Evolutionary conservation across 2,329 filamentous ascomycete genomes (phyloP), one percentile per base, ranked within the genome.

Genomic region (Colletotrichum euphorbiae): DNA sequence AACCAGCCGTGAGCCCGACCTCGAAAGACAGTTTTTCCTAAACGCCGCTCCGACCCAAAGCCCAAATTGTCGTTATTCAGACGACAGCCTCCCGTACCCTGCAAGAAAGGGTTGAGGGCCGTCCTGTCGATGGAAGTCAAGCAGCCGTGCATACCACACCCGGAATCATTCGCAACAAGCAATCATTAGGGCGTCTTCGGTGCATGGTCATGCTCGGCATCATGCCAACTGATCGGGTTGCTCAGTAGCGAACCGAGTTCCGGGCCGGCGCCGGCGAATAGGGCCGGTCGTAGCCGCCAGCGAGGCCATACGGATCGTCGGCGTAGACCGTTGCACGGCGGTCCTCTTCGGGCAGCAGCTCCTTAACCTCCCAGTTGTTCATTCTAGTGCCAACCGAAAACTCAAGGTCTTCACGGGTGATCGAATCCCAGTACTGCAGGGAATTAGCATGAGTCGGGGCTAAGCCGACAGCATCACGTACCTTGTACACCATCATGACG

Each of bases 401-500:
- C 78, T 99, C 96, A 72, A 99, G 90, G 79, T 99, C 96, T 81
- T 99, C 96, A 77, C 93, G 94, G 21, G 96, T 99, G 79, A 99
- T 99, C 15, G 94, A 98, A 77, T 99, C 96, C 96, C 96, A 99
- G 84, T 97, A 99, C 94, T 96, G 73, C 13, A 31, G 17, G 5
- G n/a, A 12, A 50, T 57, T 19, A 69, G 48, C 57, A 42, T 72
- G 33, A n/a, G 48, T 45, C 38, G 45, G 56, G n/a, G 24, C 3
- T 17, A 31, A 15, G 63, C 42, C 17, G 31, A 2, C 40, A 19
- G 7, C 8, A 8, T 15, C 36, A 74, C 80, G 60, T 80, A 86
- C 93, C 91, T 99, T 99, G 87, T 99, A 99, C 42, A 99, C 90
- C 96, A 98, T 99, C 96, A 99, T 99, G 69, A 99, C 95, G 12